Base-by-base conservation (phyloP, 306 rosid species). In the Medicago lupulina region DNA sequence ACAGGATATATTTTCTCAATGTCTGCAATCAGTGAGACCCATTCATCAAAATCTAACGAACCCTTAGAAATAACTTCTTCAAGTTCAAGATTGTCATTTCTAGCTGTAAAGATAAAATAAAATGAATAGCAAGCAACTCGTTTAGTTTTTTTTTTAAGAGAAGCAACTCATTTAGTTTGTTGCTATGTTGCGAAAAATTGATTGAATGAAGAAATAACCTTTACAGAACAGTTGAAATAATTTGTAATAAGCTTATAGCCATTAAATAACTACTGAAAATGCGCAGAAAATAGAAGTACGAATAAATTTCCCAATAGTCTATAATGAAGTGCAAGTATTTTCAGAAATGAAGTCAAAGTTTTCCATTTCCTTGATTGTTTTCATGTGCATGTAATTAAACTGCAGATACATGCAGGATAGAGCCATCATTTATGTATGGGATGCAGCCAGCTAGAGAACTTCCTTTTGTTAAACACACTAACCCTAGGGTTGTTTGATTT, bases 1-100 rank as follows among this genome's bases (percentile, higher is more conserved):
- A 94, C 97, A 55, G 88, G 86, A 80, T 70, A 79, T n/a, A 46
- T 47, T 64, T 57, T 86, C 83, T 91, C 98, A 38, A 53, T 76
- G 71, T 86, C 80, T 7, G 86, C 85, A 84, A 91, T 85, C 34
- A 91, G 88, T 16, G 83, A 77, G 79, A 83, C 78, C 96, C 94
- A 94, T 77, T 78, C 91, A 18, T 88, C 90, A 68, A 91, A 91
- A 75, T 79, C 85, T 60, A 87, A 58, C 59, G 87, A 80, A 16
- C 81, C 85, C 81, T 82, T 47, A 8, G 88, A 63, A 71, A 85
- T 74, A 67, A 64, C 77, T 64, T 84, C 83, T 73, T 70, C 55
- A 75, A 89, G 79, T 53, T 86, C 53, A 64, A 75, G 73, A 80
- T 80, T 84, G 70, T 68, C 86, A 65, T 76, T 80, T n/a, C 57